These are phyloP conservation scores for Asparagopsis taxiformis DNA, from an alignment of 31 red algal species.

Conservation along the genomic window DNA sequence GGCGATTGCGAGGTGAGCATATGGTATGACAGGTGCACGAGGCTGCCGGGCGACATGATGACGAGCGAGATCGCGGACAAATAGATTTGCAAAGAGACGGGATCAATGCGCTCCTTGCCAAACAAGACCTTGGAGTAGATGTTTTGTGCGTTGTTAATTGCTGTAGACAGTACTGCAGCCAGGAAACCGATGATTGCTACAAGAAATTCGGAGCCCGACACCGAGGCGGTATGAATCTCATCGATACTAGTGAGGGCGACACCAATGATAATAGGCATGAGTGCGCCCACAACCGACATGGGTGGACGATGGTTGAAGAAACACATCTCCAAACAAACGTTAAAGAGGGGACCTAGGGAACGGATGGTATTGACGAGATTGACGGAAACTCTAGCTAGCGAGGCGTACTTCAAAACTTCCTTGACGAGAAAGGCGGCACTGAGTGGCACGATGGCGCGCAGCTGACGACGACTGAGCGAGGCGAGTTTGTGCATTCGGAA, in stretches of 20 bases:
- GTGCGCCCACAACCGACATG: conserved; percentile 28
- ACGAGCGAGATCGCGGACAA: conserved; percentile 56
- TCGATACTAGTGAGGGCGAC: conserved; percentile 55
- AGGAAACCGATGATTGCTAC: conserved; percentile 34
- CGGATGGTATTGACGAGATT: conserved; percentile 74
- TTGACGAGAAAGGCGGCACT: conserved; percentile 51
- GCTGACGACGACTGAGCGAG: conserved; percentile 16
- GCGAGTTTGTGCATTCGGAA: conserved; percentile 18
- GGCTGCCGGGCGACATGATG: conserved; percentile 26
- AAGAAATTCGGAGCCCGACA: conserved; percentile 13
- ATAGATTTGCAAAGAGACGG: conserved; percentile 56
- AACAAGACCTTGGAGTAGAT: conserved; percentile 68
- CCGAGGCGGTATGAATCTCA: conserved; percentile 53
- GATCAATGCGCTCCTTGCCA: conserved; percentile 51
- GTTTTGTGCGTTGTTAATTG: conserved; percentile 62
- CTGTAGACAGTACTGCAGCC: conserved; percentile 42
- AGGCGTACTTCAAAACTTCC: conserved; percentile 68
- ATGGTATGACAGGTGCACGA: conserved; percentile 26
- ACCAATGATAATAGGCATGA: conserved; percentile 49
- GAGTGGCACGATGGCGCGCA: conserved; percentile 45
- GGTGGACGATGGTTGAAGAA: conserved; percentile 49
- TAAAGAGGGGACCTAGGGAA: conserved; percentile 52
- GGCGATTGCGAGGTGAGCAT: not conserved
- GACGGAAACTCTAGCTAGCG: conserved; percentile 57
- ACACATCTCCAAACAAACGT: conserved; percentile 35